Evolutionary conservation across 2,329 filamentous ascomycete species (phyloP).

Genomic region (Fusarium concolor): DNA sequence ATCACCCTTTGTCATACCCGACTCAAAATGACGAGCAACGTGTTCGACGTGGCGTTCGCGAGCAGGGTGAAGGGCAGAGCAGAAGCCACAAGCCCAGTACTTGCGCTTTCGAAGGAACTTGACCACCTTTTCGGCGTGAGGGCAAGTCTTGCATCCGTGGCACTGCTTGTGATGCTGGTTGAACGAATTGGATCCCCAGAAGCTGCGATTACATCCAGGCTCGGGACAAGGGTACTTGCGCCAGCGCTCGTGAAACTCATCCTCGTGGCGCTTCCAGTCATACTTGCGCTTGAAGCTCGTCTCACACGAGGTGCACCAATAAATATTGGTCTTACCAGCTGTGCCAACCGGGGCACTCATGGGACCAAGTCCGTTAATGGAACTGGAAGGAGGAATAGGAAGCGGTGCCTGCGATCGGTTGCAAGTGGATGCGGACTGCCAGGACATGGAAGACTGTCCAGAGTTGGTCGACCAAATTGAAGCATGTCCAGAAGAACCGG

Average conservation of each 20-base stretch:
- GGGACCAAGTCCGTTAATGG: conserved; percentile 50
- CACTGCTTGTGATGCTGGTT: conserved; percentile 75
- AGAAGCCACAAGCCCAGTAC: conserved; percentile 77
- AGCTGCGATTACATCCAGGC: conserved; percentile 71
- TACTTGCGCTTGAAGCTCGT: conserved; percentile 76
- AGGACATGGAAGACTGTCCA: conserved; percentile 55
- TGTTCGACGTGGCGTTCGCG: conserved; percentile 76
- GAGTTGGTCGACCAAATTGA: conserved; percentile 60
- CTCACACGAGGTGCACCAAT: conserved; percentile 70
- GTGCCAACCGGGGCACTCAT: conserved; percentile 42
- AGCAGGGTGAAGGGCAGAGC: conserved; percentile 70
- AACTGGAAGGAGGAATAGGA: conserved; percentile 50
- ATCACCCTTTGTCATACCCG: conserved; percentile 70
- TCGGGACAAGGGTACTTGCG: conserved; percentile 75
- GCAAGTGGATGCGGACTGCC: conserved; percentile 51
- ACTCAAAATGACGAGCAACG: conserved; percentile 74
- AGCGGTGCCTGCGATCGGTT: conserved; percentile 53
- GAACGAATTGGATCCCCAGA: conserved; percentile 76
- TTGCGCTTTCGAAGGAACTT: conserved; percentile 72
- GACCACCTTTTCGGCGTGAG: conserved; percentile 73
- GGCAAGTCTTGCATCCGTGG: conserved; percentile 73
- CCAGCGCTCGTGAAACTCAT: conserved; percentile 76
- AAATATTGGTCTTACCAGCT: conserved; percentile 59
- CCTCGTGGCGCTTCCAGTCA: conserved; percentile 77
- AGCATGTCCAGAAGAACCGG: conserved; percentile 61